Evolutionary conservation across 2,329 filamentous ascomycete species (phyloP).

Genomic region (Diaporthe australafricana): DNA sequence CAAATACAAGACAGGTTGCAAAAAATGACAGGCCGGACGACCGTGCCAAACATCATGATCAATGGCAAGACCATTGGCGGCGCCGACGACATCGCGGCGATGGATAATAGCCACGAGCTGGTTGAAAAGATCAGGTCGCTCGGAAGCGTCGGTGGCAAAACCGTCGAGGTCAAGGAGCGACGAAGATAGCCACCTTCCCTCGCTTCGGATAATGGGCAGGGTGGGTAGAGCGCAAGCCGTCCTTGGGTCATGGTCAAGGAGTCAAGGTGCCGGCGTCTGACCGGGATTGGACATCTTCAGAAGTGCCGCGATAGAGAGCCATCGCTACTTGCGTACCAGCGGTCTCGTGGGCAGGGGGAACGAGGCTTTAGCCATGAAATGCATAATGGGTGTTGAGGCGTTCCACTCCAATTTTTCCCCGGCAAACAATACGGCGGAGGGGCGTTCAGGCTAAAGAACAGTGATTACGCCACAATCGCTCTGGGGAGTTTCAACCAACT

Average conservation of each 20-base stretch:
- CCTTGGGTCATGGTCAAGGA: background rate
- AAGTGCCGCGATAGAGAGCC: background rate
- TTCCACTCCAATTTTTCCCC: background rate
- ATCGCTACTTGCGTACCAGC: background rate
- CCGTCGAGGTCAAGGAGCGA: constrained; percentile 63
- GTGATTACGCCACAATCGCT: background rate
- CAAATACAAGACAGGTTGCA: constrained; percentile 78
- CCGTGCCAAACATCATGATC: constrained; percentile 92
- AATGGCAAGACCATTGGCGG: constrained; percentile 91
- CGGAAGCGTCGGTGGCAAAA: constrained; percentile 69
- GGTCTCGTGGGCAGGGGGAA: background rate
- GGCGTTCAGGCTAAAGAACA: background rate
- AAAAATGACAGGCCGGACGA: constrained; percentile 81
- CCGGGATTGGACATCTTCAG: background rate
- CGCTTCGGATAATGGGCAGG: background rate
- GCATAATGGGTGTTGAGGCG: background rate
- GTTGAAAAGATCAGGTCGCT: constrained; percentile 78
- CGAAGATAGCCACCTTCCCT: constrained; percentile 36
- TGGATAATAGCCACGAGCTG: constrained; percentile 76
- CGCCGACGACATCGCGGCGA: constrained; percentile 82
- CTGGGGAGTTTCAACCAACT: background rate
- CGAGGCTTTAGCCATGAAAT: background rate
- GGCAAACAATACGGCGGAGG: background rate
- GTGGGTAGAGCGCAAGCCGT: background rate
- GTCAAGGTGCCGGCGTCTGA: background rate